Conservation (phyloP, 2,329 filamentous ascomycete species). For the Penicillium corylophilum region DNA sequence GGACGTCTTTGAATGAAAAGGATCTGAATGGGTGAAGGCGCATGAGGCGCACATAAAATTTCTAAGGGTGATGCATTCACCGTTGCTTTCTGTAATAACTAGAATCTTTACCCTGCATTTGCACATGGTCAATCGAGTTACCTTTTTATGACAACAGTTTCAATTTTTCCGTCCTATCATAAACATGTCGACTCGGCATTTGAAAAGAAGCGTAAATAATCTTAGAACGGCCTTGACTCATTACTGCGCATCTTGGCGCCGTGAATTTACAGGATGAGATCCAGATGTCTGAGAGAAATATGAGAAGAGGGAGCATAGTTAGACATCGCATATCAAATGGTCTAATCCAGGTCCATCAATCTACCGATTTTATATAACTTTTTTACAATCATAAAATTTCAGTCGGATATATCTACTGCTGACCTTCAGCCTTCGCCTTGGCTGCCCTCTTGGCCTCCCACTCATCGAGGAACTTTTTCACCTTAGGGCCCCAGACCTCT, state of each 20-base stretch:
- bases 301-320: not conserved
- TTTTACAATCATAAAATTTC: not conserved
- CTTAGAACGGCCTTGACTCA: too few relatives aligned
- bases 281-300: not conserved
- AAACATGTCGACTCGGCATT: not conserved
- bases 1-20: slow-evolving; percentile 20
- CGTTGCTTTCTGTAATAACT: slow-evolving; percentile 23
- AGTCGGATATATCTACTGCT: not conserved
- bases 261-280: not conserved
- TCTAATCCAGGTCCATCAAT: not conserved
- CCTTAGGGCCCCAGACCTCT: slow-evolving; percentile 75
- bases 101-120: slow-evolving; percentile 21
- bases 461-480: slow-evolving; percentile 58
- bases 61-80: slow-evolving; percentile 9
- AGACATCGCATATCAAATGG: not conserved
- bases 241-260: too few relatives aligned
- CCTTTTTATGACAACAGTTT: slow-evolving; percentile 1
- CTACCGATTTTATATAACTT: not conserved
- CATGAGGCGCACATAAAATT: slow-evolving; percentile 16
- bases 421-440: slow-evolving; percentile 11
- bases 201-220: not conserved
- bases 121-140: slow-evolving; percentile 17
- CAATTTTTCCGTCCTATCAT: not conserved
- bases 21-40: slow-evolving; percentile 8
- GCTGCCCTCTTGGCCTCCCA: slow-evolving; percentile 48